Percentiles rank a stretch among this genome's conserved stretches.
Conservation (phyloP, 352 stramenopile genomes). For the Pythium insidiosum region DNA sequence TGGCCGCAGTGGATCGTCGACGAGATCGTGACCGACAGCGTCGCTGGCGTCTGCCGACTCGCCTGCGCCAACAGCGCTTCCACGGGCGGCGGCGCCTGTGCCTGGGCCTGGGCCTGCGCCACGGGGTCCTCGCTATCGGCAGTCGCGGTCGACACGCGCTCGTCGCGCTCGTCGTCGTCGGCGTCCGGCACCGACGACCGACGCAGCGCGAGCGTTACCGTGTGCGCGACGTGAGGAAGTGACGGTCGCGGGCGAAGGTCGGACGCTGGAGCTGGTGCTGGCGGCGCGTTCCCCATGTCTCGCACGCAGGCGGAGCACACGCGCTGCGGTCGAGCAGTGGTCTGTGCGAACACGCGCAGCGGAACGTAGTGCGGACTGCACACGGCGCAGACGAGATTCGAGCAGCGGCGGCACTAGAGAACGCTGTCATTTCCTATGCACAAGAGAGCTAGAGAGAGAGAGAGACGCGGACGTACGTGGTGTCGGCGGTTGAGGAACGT, state of each 20-base stretch:
- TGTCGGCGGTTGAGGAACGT: constrained; percentile 69
- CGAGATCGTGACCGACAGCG: too few species aligned
- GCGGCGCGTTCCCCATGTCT: too few species aligned
- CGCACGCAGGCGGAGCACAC: constrained; percentile 38
- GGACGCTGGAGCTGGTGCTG: neutral
- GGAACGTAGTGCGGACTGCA: constrained; percentile 43
- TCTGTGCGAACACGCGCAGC: constrained; percentile 42
- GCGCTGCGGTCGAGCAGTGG: constrained; percentile 28
- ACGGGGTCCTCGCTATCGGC: too few species aligned
- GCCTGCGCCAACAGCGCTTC: too few species aligned
- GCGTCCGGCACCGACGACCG: too few species aligned
- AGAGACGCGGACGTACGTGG: constrained; percentile 32
- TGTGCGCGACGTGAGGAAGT: neutral
- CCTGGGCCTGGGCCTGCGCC: too few species aligned
- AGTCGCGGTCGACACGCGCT: constrained; percentile 7
- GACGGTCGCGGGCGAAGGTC: neutral
- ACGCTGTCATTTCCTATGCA: too few species aligned
- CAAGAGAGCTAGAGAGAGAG: too few species aligned
- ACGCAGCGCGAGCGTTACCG: neutral
- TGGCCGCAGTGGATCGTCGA: constrained; percentile 35
- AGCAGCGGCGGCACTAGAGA: constrained; percentile 46
- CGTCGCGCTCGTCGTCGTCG: too few species aligned
- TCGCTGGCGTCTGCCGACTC: constrained; percentile 1
- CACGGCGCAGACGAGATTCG: constrained; percentile 54
- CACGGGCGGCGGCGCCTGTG: too few species aligned